A percentile compares a stretch with the other conserved stretches of the same genome.
These are phyloP conservation scores for Wickerhamiella nectarea DNA, from an alignment of 805 yeast species.

Conservation along the genomic window DNA sequence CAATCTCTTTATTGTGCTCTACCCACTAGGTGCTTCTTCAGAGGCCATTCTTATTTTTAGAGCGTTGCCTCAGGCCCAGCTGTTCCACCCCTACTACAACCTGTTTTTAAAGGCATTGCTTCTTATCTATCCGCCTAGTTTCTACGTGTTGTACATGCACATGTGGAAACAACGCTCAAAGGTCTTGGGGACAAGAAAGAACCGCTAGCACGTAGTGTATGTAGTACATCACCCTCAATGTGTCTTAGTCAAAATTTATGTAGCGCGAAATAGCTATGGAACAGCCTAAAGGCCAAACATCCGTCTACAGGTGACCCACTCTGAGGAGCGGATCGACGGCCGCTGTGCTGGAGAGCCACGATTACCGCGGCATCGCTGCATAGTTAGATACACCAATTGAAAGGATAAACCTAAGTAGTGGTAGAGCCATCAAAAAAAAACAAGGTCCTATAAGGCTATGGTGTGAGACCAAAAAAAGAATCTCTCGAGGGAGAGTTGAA, in stretches of 20 bases:
- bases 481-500: constrained; percentile 10
- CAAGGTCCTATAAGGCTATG: no score
- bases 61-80: constrained; percentile 54
- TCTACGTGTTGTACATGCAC: constrained; percentile 69
- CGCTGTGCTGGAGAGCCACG: no score
- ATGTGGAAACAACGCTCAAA: constrained; percentile 82
- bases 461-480: background rate
- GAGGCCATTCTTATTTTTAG: constrained; percentile 59
- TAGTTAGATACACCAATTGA: no score
- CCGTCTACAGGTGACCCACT: no score
- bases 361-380: no score
- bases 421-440: no score
- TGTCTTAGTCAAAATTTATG: no score
- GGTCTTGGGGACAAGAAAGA: constrained; percentile 26
- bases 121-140: constrained; percentile 69
- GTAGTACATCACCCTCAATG: no score
- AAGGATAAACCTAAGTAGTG: no score
- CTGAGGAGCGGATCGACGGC: no score
- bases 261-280: no score
- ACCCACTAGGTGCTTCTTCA: constrained; percentile 85
- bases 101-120: constrained; percentile 43
- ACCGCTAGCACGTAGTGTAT: background rate
- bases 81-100: constrained; percentile 35
- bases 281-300: no score
- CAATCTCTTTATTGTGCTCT: constrained; percentile 65